A percentile compares a stretch with the other conserved stretches of the same genome.
Conservation (phyloP, 306 rosid genomes). For the Luffa acutangula region DNA sequence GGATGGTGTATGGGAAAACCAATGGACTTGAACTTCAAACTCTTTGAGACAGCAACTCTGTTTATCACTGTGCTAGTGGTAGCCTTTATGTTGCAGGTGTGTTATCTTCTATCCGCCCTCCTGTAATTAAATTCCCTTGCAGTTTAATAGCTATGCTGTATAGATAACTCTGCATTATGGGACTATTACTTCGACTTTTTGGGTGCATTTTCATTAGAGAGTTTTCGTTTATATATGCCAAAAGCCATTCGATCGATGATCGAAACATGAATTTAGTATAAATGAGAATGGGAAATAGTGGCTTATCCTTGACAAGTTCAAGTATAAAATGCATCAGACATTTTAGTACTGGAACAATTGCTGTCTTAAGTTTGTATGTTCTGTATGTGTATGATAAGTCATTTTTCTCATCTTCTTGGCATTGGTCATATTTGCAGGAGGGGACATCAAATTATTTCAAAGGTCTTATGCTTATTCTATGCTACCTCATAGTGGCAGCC, state of each 20-base stretch:
- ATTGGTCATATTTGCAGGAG: conserved; percentile 42
- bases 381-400: too few relatives aligned
- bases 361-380: not conserved
- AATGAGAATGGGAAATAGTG: not conserved
- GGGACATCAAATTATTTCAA: conserved; percentile 88
- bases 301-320: too few relatives aligned
- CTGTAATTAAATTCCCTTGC: not conserved
- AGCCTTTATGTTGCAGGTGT: conserved; percentile 90
- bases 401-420: not conserved
- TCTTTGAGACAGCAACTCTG: conserved; percentile 87
- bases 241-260: not conserved
- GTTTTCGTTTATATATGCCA: not conserved
- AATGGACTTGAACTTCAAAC: conserved; percentile 94
- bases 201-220: not conserved
- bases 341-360: not conserved
- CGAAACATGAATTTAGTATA: not conserved
- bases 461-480: conserved; percentile 86
- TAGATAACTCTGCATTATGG: not conserved
- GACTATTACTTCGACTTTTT: not conserved
- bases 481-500: conserved; percentile 95
- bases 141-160: not conserved
- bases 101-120: not conserved
- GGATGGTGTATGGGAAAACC: conserved; percentile 90
- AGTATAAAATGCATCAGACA: not conserved
- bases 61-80: conserved; percentile 86